Evolutionary conservation across 352 stramenopile species (phyloP).

Genomic region (Phytophthora citricola): DNA sequence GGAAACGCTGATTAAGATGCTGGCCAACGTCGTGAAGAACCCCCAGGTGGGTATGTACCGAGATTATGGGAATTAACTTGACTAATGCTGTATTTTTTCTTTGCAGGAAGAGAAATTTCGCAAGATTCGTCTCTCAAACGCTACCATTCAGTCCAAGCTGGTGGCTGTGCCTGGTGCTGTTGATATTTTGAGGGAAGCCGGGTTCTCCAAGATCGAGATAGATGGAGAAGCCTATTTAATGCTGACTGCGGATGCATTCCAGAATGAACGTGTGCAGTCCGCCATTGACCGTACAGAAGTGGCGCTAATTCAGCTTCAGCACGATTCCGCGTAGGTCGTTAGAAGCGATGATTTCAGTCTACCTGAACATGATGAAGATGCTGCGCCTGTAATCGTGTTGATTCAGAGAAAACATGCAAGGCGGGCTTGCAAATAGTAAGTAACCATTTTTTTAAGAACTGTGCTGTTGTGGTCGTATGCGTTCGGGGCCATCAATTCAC

Average conservation of each 20-base stretch:
- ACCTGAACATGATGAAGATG: conserved; percentile 30
- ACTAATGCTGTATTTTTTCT: conserved; percentile 3
- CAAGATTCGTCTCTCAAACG: conserved; percentile 67
- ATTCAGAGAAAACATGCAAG: neutral
- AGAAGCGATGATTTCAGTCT: conserved; percentile 11
- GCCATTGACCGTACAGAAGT: conserved; percentile 69
- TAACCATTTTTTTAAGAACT: neutral
- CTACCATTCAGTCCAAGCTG: conserved; percentile 70
- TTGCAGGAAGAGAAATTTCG: conserved; percentile 77
- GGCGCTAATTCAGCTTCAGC: conserved; percentile 68
- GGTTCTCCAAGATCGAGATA: conserved; percentile 47
- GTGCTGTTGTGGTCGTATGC: neutral
- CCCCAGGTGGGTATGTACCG: conserved; percentile 45
- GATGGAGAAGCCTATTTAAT: conserved; percentile 71
- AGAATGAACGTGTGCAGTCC: conserved; percentile 57
- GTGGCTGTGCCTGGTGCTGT: conserved; percentile 58
- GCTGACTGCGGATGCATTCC: conserved; percentile 43
- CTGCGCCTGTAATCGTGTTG: conserved; percentile 1
- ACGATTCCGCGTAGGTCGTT: conserved; percentile 46
- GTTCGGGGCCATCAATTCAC: conserved; percentile 1
- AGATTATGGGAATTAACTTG: neutral
- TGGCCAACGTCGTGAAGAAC: conserved; percentile 69
- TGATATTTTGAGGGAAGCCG: conserved; percentile 67
- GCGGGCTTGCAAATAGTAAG: conserved; percentile 5
- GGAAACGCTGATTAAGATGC: conserved; percentile 77